phyloP scores from a whole-genome alignment of 2,329 filamentous ascomycete species.

The Parasarocladium wereldwijsianum region DNA sequence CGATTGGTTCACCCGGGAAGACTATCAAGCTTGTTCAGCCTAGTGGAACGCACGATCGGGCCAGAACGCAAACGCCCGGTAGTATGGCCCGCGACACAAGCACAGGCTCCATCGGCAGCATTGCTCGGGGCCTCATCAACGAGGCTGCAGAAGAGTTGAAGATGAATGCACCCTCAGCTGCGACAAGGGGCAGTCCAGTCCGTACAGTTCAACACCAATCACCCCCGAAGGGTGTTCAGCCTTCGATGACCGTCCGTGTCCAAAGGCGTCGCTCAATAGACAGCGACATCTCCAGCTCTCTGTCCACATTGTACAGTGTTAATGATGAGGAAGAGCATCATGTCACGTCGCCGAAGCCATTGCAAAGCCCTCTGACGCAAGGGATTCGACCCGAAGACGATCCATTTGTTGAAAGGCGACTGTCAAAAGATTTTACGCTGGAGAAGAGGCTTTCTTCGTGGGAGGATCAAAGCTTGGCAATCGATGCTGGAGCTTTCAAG shows the following conservation, averaged over 20 bases:
- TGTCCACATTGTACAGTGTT: constrained; percentile 42
- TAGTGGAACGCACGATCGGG: no score
- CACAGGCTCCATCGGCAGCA: constrained; percentile 19
- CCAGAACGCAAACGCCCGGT: background rate
- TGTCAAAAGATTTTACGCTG: background rate
- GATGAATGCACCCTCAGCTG: constrained; percentile 9
- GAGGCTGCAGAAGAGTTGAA: constrained; percentile 20
- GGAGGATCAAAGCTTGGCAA: constrained; percentile 3
- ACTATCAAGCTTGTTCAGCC: no score
- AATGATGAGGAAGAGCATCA: constrained; percentile 28
- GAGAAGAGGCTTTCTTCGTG: constrained; percentile 2
- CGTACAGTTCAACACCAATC: background rate
- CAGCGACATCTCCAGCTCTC: constrained; percentile 34
- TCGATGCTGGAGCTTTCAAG: constrained; percentile 1
- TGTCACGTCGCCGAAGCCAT: background rate
- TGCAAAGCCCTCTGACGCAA: background rate
- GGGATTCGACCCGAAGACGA: constrained; percentile 10
- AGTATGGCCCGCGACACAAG: constrained; percentile 14
- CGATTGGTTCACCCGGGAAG: constrained; percentile 13
- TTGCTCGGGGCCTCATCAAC: constrained; percentile 25
- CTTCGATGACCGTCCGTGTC: constrained; percentile 1
- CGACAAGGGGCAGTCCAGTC: background rate
- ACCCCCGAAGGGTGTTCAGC: constrained; percentile 2
- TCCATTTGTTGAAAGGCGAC: constrained; percentile 15
- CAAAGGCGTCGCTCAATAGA: constrained; percentile 18